Base-by-base conservation (phyloP, 148 eudicot species). In the Agrostemma githago region DNA sequence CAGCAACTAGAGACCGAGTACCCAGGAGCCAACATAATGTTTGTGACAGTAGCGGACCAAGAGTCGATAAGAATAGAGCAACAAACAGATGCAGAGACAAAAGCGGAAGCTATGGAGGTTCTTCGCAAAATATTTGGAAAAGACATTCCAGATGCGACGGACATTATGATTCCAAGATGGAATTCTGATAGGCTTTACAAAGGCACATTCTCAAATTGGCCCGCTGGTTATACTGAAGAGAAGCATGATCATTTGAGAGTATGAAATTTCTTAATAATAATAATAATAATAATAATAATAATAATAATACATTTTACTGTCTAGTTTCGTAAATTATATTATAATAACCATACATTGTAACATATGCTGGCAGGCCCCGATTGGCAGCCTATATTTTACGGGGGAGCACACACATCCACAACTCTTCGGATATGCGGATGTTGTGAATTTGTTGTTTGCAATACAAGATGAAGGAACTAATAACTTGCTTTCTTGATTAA, bases 1-100 rank as follows among this genome's bases (percentile, higher is more conserved):
- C 57, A 82, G 84, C 84, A 82, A n/a, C 70, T 75, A 34, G 84
- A 82, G 66, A 67, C 46, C 46, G 82, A 75, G 79, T 53, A 51
- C 41, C 82, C 82, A 12, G 79, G 84, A 15, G 66, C 82, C 0
- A 82, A 78, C 65, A 66, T 82, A 4, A 48, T 82, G 79, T 66
- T 82, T 8, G 82, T 75, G 54, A 53, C 76, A 8, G 42, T 72
- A 63, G 44, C 70, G 2, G 76, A 79, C 9, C 79, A 71, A 6
- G 84, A 82, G 39, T 51, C 84, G 0, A n/a, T n/a, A 37, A 66
- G 84, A 56, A 68, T 82, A 1, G 84, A 82, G 62, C 74, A 78
- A 68, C 82, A 82, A 75, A 4, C 79, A 0, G 54, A 78, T 26
- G 67, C 74, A 54, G 54, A 74, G 58, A 81, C 85, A 2, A 79